phyloP scores from a whole-genome alignment of 2,329 filamentous ascomycete species.

The Periglandula ipomoeae region DNA sequence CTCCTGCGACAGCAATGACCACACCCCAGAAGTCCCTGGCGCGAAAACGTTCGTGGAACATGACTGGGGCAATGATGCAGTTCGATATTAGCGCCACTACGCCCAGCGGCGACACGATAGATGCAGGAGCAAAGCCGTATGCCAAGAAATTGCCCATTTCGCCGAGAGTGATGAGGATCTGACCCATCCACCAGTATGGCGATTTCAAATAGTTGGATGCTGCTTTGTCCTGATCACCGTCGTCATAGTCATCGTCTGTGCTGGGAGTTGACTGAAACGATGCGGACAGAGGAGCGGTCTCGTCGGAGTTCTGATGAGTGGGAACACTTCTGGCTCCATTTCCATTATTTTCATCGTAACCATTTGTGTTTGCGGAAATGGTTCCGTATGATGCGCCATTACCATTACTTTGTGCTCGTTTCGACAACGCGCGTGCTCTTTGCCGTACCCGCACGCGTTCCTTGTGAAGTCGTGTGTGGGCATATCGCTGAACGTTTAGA shows the following conservation, averaged over 20 bases:
- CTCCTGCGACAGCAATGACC: slow-evolving; percentile 74
- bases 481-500: slow-evolving; percentile 92
- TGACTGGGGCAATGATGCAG: slow-evolving; percentile 88
- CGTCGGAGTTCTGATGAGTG: slow-evolving; percentile 23
- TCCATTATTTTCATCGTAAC: slow-evolving; percentile 11
- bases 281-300: slow-evolving; percentile 42
- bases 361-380: slow-evolving; percentile 14
- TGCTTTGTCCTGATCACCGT: slow-evolving; percentile 24
- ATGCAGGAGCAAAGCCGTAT: slow-evolving; percentile 94
- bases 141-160: slow-evolving; percentile 95
- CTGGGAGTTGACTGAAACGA: slow-evolving; percentile 35
- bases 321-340: slow-evolving; percentile 13
- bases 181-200: slow-evolving; percentile 93
- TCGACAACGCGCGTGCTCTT: slow-evolving; percentile 44
- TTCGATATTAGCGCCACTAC: slow-evolving; percentile 97
- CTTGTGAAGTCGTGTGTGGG: slow-evolving; percentile 74
- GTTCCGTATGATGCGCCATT: slow-evolving; percentile 26
- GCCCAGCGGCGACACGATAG: slow-evolving; percentile 90
- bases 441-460: slow-evolving; percentile 53
- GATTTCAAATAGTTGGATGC: slow-evolving; percentile 74
- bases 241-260: slow-evolving; percentile 15
- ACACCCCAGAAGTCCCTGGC: slow-evolving; percentile 81
- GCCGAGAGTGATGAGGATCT: slow-evolving; percentile 83
- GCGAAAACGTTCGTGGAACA: slow-evolving; percentile 87
- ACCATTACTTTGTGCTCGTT: slow-evolving; percentile 28